These are phyloP conservation scores for Taxillus chinensis DNA, from an alignment of 164 flowering plant species.

Conservation along the genomic window DNA sequence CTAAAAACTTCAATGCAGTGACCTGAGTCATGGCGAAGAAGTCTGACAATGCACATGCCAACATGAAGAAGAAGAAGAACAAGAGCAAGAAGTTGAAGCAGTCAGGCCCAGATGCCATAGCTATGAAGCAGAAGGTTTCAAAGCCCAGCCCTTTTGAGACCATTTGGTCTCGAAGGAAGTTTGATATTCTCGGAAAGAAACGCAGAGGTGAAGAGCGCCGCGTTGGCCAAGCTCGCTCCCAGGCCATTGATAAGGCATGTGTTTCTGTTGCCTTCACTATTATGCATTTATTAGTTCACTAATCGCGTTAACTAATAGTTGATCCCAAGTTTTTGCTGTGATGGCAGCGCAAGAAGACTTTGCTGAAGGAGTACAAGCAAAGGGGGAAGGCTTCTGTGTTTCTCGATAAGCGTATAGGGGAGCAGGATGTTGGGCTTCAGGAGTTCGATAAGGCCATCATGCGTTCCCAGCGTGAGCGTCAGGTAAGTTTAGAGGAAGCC, in stretches of 20 bases:
- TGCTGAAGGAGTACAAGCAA: slow-evolving; percentile 78
- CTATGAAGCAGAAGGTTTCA: slow-evolving; percentile 50
- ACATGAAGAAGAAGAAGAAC: slow-evolving; percentile 16
- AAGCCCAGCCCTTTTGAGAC: slow-evolving; percentile 69
- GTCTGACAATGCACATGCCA: slow-evolving; percentile 5
- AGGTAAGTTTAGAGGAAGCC: slow-evolving; percentile 27
- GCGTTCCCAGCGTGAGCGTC: slow-evolving; percentile 84
- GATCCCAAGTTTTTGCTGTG: not conserved
- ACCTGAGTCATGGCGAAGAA: slow-evolving; percentile 33
- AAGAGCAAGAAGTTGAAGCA: slow-evolving; percentile 27
- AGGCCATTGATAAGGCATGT: slow-evolving; percentile 61
- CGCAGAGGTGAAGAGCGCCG: slow-evolving; percentile 86
- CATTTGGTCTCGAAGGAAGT: slow-evolving; percentile 85
- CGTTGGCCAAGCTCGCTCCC: slow-evolving; percentile 70
- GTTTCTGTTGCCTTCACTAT: not conserved
- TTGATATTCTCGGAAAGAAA: slow-evolving; percentile 80
- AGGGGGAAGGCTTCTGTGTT: slow-evolving; percentile 74
- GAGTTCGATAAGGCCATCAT: slow-evolving; percentile 84
- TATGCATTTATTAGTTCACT: not conserved
- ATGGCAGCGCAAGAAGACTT: slow-evolving; percentile 68
- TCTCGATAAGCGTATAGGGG: slow-evolving; percentile 91
- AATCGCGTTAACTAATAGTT: not conserved
- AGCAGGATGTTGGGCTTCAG: slow-evolving; percentile 49
- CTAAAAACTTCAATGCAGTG: too few species aligned
- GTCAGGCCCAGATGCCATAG: slow-evolving; percentile 30